These are phyloP conservation scores for Colletotrichum costaricense DNA, from an alignment of 2,329 filamentous ascomycete species.

Conservation along the genomic window DNA sequence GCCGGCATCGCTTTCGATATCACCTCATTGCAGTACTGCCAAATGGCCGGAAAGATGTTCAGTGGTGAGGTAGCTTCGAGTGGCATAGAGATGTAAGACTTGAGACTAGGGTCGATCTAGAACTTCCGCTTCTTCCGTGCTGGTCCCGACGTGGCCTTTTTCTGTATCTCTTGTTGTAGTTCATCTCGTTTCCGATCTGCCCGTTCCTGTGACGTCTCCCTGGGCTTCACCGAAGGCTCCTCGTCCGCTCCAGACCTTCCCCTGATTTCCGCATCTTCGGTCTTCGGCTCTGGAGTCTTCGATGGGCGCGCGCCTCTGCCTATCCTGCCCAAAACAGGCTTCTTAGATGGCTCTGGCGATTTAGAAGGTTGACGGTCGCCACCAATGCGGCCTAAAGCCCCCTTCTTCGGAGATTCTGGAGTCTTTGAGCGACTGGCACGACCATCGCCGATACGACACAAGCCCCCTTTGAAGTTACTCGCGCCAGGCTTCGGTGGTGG, in stretches of 20 bases:
- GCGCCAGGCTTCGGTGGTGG: not conserved
- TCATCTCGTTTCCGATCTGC: conserved; percentile 64
- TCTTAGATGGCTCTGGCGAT: conserved; percentile 24
- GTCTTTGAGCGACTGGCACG: not conserved
- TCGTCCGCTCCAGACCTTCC: conserved; percentile 36
- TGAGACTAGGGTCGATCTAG: conserved; percentile 42
- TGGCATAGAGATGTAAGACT: not conserved
- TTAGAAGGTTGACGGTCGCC: conserved; percentile 38
- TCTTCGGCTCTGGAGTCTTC: conserved; percentile 13
- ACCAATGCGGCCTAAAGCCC: conserved; percentile 56
- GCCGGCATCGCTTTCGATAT: not conserved
- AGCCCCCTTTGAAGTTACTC: not conserved
- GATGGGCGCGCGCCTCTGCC: conserved; percentile 37
- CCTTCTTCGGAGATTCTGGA: conserved; percentile 40
- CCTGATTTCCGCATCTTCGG: not conserved
- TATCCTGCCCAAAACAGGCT: conserved; percentile 48
- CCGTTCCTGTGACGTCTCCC: conserved; percentile 57
- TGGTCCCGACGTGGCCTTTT: conserved; percentile 60
- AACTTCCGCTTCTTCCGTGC: conserved; percentile 68
- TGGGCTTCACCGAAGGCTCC: conserved; percentile 44
- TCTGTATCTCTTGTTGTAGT: conserved; percentile 61
- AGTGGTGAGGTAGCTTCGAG: not conserved
- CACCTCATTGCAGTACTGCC: not conserved
- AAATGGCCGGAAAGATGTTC: not conserved
- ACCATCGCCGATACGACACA: not conserved